Conservation (phyloP, 73 alveolate genomes). For the Symbiodinium natans region DNA sequence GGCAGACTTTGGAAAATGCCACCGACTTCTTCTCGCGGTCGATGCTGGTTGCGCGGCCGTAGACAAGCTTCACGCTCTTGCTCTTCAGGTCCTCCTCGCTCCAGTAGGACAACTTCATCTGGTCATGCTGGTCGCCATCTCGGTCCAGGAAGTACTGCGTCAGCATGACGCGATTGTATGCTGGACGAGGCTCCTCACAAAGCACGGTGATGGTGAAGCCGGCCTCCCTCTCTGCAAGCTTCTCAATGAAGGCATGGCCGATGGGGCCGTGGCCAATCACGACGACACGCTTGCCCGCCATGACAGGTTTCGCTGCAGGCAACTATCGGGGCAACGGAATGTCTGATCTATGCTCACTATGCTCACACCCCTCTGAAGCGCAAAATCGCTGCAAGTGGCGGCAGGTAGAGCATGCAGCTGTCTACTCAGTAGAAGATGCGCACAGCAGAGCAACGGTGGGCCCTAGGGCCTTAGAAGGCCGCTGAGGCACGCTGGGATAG, state of each 20-base stretch:
- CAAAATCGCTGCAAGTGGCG: no score
- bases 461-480: no score
- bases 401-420: no score
- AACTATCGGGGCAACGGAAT: no score
- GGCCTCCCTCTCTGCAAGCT: not conserved
- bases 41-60: slow-evolving; percentile 37
- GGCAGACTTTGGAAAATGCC: not conserved
- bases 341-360: no score
- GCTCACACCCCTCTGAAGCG: no score
- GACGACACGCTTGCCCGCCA: not conserved
- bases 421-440: no score
- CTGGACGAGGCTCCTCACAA: slow-evolving; percentile 76
- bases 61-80: slow-evolving; percentile 24
- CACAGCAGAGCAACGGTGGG: no score
- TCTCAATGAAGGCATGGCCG: slow-evolving; percentile 72
- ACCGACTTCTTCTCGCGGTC: slow-evolving; percentile 36
- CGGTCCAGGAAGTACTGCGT: slow-evolving; percentile 51
- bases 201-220: not conserved
- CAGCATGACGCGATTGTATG: slow-evolving; percentile 73
- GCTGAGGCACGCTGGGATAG: no score
- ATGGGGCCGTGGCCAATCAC: slow-evolving; percentile 74
- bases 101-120: slow-evolving; percentile 19
- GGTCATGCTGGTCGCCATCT: slow-evolving; percentile 34
- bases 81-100: slow-evolving; percentile 11
- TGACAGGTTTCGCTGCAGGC: no score